phyloP scores from a whole-genome alignment of 169 alveolate species.

The Plasmodium ovale region DNA sequence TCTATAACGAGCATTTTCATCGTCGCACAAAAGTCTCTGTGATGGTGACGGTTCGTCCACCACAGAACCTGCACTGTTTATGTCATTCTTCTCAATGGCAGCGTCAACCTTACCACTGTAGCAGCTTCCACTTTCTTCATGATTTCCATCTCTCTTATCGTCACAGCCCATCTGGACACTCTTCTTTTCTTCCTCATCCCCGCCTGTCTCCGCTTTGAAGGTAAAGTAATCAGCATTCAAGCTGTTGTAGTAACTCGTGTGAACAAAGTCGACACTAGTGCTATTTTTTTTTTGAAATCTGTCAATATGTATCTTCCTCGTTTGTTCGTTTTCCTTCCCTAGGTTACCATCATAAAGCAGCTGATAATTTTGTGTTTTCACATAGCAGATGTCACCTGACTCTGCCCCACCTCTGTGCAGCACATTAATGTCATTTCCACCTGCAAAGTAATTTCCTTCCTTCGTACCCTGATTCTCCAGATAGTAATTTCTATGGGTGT shows the following conservation, averaged over 20 bases:
- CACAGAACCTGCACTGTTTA: too few species aligned
- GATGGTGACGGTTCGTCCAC: too few species aligned
- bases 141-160: background rate
- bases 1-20: conserved; percentile 1
- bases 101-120: background rate
- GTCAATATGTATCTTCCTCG: background rate
- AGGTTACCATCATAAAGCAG: background rate
- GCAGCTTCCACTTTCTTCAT: background rate
- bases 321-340: background rate
- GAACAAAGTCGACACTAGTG: conserved; percentile 9
- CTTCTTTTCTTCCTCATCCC: background rate
- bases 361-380: conserved; percentile 6
- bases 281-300: background rate
- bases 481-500: too few species aligned
- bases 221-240: conserved; percentile 42
- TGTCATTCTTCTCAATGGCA: background rate
- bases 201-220: background rate
- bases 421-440: too few species aligned
- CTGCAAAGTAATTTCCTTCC: background rate
- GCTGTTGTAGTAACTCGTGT: conserved; percentile 25
- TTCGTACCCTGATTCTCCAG: background rate
- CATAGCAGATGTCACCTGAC: background rate
- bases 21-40: background rate
- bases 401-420: background rate
- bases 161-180: background rate